Evolutionary conservation across 2,329 filamentous ascomycete genomes (phyloP).

Genomic region (Alternaria gaisen): DNA sequence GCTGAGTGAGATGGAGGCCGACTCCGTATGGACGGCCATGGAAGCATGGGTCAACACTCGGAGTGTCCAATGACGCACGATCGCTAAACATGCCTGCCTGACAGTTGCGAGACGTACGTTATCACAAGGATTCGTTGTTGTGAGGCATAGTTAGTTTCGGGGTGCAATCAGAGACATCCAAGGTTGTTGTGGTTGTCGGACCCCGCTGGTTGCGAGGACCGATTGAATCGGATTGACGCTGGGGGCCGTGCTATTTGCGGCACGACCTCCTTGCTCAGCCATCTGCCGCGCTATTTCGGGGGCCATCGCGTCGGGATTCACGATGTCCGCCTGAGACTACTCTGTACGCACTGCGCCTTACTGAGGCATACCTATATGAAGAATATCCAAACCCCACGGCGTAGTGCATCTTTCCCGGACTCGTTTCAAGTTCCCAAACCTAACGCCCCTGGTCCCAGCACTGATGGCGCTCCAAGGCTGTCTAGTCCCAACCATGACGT

Average conservation of each 20-base stretch:
- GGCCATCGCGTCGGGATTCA: conserved; percentile 6
- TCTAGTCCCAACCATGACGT: neutral
- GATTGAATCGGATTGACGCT: neutral
- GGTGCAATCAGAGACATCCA: conserved; percentile 4
- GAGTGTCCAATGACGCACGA: neutral
- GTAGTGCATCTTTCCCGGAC: neutral
- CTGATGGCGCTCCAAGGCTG: neutral
- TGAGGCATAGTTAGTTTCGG: conserved; percentile 1
- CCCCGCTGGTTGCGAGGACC: neutral
- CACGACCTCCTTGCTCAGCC: conserved; percentile 10
- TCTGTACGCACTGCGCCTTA: conserved; percentile 8
- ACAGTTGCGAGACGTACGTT: neutral
- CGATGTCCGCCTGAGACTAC: neutral
- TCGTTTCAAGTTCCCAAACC: conserved; percentile 3
- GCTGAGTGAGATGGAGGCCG: conserved; percentile 15
- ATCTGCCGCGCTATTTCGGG: conserved; percentile 7
- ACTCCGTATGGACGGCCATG: conserved; percentile 2
- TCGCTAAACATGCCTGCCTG: neutral
- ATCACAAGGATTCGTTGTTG: neutral
- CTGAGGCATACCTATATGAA: neutral
- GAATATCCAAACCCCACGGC: neutral
- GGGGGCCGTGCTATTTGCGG: conserved; percentile 15
- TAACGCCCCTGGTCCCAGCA: neutral
- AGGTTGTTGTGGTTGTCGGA: conserved; percentile 8
- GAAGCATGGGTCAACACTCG: neutral